These are phyloP conservation scores for Aspergillus piperis DNA, from an alignment of 2,329 filamentous ascomycete species.

Conservation along the genomic window DNA sequence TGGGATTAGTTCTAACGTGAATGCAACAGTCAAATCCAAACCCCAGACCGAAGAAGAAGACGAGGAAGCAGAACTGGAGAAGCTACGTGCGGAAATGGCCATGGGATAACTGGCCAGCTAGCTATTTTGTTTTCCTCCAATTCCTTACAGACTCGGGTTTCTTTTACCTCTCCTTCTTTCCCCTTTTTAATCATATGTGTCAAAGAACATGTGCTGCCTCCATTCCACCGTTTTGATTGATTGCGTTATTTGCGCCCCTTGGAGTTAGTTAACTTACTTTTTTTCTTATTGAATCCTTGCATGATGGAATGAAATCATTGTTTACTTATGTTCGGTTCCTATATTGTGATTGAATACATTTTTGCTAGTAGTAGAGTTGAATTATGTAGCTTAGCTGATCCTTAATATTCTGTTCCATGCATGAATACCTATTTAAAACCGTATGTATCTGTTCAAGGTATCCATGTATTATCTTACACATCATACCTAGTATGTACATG, in stretches of 20 bases:
- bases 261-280: constrained; percentile 5
- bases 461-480: no score
- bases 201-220: background rate
- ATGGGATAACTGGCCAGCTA: constrained; percentile 60
- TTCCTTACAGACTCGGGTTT: background rate
- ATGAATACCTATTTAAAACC: no score
- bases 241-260: constrained; percentile 1
- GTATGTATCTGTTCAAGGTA: no score
- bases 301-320: constrained; percentile 17
- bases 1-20: constrained; percentile 7
- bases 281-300: background rate
- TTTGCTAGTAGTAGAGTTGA: background rate
- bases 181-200: background rate
- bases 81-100: constrained; percentile 94
- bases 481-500: no score
- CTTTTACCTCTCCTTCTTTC: background rate
- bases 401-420: no score
- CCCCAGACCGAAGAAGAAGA: constrained; percentile 73
- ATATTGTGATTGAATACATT: background rate
- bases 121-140: background rate
- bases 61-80: constrained; percentile 91
- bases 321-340: background rate
- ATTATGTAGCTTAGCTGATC: no score
- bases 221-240: background rate
- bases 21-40: constrained; percentile 47